Evolutionary conservation across 768 basidiomycete species (phyloP), one percentile per base, ranked within the genome.

Genomic region (Pisolithus microcarpus): DNA sequence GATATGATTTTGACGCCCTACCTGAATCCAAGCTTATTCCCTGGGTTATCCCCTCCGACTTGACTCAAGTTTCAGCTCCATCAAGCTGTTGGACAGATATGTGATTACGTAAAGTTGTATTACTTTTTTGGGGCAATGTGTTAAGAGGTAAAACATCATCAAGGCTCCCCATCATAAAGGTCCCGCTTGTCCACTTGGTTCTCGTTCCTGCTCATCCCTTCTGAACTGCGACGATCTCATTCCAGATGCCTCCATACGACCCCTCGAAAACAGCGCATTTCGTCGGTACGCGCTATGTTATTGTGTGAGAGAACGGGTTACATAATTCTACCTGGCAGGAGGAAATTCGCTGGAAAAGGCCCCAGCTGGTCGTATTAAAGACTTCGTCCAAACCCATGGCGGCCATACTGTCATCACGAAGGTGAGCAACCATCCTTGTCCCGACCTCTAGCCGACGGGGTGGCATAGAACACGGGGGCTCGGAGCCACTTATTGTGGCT

Each of bases 341-440:
- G 94, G 91, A 55, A 97, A 97, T 72, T 82, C 89, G 28, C 65
- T 99, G 55, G 90, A 93, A 53, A 85, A 80, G 54, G 94, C 94
- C 28, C 73, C 85, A 24, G 75, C 84, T 24, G 81, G 89, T 49
- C 79, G 76, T 54, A 84, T 99, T 38, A 76, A 82, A 56, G 93
- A 97, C 72, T 99, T 95, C 69, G 94, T 98, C 34, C 85, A 87
- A 65, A 72, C 74, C 45, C 75, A 94, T 66, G 93, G 94, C 9
- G 96, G 96, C 52, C 96, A 99, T 70, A 95, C 96, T 18, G 94
- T 98, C 54, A 97, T 99, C 71, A 96, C 92, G 52, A 98, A 98
- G 75, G 96, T 94, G 60, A 55, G 78, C 63, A 7, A 11, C 8
- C 13, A 34, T 2, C 31, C 10, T 11, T 34, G 11, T 3, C 34